Evolutionary conservation across 495 filamentous ascomycete genomes (phyloP), one percentile per base, ranked within the genome.

Genomic region (Astrothelium subdiscretum): DNA sequence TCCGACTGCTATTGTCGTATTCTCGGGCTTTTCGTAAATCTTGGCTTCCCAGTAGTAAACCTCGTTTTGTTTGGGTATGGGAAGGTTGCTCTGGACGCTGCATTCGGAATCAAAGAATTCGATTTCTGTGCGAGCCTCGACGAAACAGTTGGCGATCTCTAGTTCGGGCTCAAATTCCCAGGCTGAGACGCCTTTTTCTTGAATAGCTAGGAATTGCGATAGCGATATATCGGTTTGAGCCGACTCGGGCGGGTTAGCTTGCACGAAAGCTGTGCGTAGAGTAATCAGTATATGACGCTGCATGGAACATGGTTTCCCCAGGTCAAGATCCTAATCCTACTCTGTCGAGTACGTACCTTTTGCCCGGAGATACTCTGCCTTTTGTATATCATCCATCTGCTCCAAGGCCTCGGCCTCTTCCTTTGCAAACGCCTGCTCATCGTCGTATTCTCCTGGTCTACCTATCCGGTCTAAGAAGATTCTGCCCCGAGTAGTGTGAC

Each of bases 1-100:
- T 48, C 94, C 94, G 63, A 98, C 88, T 67, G 86, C 91, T 44
- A 98, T 79, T 62, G 88, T 75, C 0, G 92, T 91, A 18, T 78
- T 81, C 38, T 97, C 94, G 2, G 94, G 92, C 74, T 97, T 97
- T 60, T 97, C 95, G 74, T 94, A 97, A 43, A 98, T 86, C 75
- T 98, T 98, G 15, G 94, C 90, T 71, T 98, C 94, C 94, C 94
- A 98, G 73, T 98, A 98, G 70, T 97, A 97, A 15, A 97, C 92
- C 71, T 98, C 94, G 68, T 98, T 97, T 71, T 98, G 94, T 72
- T 98, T 98, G 26, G 94, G 94, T 38, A 98, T 87, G 0, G 94
- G 94, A 42, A 98, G 76, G 67, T 98, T 98, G 73, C 88, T 96
- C 79, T 97, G 89, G 57, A 97, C 95, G 70, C 90, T 95, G 75